These are phyloP conservation scores for Cryptococcus sp. DNA, from an alignment of 1,284 basidiomycete species.

Conservation along the genomic window DNA sequence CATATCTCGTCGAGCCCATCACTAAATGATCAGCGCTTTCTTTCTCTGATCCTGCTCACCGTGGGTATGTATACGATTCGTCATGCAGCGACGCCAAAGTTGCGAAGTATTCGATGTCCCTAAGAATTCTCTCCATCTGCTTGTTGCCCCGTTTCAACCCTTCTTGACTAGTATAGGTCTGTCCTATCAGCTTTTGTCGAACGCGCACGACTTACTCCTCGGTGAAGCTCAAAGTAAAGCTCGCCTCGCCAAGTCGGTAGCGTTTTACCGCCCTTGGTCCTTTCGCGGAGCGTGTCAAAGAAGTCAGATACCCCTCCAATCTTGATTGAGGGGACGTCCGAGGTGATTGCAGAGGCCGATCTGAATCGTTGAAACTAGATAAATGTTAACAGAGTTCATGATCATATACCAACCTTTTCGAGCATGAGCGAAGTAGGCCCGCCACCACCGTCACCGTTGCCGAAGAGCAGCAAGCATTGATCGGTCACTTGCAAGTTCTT, in stretches of 20 bases:
- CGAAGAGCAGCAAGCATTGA: conserved; percentile 67
- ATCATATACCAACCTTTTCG: conserved; percentile 71
- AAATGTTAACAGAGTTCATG: conserved; percentile 69
- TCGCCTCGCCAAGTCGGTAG: conserved; percentile 89
- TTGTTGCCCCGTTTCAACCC: conserved; percentile 93
- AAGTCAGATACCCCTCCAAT: conserved; percentile 73
- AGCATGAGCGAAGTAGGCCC: conserved; percentile 67
- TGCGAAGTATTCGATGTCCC: conserved; percentile 75
- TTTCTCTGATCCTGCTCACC: not conserved
- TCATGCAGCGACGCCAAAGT: conserved; percentile 73
- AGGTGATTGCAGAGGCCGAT: conserved; percentile 11
- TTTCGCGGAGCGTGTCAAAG: conserved; percentile 70
- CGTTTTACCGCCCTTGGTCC: conserved; percentile 66
- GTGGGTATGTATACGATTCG: conserved; percentile 60
- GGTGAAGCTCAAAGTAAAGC: conserved; percentile 79
- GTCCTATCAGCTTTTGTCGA: not conserved
- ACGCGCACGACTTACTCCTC: conserved; percentile 39
- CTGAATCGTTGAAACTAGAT: conserved; percentile 20
- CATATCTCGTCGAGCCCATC: conserved; percentile 71
- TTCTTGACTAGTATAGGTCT: conserved; percentile 79
- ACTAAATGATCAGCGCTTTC: not conserved
- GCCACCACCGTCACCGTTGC: conserved; percentile 79
- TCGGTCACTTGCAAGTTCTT: conserved; percentile 85
- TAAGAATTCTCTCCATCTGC: conserved; percentile 81
- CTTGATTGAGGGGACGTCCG: conserved; percentile 66